These are phyloP conservation scores for Xanthoconium separans DNA, from an alignment of 1,284 basidiomycete species.

Conservation along the genomic window DNA sequence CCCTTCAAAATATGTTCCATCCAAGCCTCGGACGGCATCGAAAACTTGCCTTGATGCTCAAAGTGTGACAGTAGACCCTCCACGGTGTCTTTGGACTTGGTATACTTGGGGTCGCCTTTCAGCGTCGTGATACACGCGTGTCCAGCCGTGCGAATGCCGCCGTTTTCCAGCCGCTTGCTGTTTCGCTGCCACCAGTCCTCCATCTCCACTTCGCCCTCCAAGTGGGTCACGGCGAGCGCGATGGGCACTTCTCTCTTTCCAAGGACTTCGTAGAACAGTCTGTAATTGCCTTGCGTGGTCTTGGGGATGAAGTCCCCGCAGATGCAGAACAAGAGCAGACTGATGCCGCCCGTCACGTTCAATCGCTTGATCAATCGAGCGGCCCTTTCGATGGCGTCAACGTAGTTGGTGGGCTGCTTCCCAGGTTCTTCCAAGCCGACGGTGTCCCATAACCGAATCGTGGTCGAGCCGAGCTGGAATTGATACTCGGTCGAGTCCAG, in stretches of 20 bases:
- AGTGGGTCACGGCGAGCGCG: too few species aligned
- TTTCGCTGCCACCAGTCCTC: too few species aligned
- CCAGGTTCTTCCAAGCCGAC: constrained; percentile 32
- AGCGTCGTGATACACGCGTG: background rate
- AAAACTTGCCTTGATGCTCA: constrained; percentile 27
- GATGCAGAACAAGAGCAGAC: too few species aligned
- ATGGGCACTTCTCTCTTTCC: too few species aligned
- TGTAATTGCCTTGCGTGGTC: too few species aligned
- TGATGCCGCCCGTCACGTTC: too few species aligned
- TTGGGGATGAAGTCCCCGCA: too few species aligned
- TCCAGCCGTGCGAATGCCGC: too few species aligned
- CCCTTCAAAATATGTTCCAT: constrained; percentile 26
- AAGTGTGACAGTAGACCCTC: constrained; percentile 16
- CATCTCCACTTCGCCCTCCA: too few species aligned
- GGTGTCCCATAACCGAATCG: constrained; percentile 32
- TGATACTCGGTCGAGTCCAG: constrained; percentile 24
- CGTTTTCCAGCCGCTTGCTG: too few species aligned
- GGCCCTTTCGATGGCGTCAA: constrained; percentile 33
- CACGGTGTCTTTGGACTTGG: background rate
- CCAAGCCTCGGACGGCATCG: constrained; percentile 31
- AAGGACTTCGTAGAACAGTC: too few species aligned
- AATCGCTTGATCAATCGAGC: background rate
- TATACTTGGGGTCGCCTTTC: too few species aligned
- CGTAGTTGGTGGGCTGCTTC: constrained; percentile 13
- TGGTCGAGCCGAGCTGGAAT: constrained; percentile 21